Evolutionary conservation across 2,329 filamentous ascomycete species (phyloP).

Genomic region (Aspergillus terreus): DNA sequence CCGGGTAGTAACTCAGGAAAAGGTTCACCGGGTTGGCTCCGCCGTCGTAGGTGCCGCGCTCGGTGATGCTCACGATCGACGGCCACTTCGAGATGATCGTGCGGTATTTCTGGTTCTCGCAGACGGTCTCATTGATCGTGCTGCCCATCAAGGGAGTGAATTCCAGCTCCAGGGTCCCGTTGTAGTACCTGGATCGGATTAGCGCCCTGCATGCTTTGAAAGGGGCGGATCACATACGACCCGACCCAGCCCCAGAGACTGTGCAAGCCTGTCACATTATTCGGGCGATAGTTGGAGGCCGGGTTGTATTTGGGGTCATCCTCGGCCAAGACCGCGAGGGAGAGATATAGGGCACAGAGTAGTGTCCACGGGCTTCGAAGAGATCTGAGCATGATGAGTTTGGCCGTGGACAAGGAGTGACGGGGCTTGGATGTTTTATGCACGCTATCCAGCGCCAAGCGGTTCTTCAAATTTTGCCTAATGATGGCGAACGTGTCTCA

Average conservation of each 20-base stretch:
- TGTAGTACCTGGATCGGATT: background rate
- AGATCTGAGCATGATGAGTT: background rate
- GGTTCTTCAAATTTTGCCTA: background rate
- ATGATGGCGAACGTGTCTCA: background rate
- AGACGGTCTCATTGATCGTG: background rate
- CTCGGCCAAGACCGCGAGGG: background rate
- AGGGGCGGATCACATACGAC: conserved; percentile 7
- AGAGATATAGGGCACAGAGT: background rate
- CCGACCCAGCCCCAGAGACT: conserved; percentile 11
- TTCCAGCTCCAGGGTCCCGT: background rate
- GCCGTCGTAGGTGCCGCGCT: background rate
- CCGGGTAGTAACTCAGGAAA: background rate
- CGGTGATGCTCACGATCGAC: background rate
- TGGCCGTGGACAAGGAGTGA: background rate
- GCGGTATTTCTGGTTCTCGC: background rate
- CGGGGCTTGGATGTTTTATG: background rate
- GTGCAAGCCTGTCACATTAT: conserved; percentile 7
- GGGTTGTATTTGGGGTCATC: conserved; percentile 3
- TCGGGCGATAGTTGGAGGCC: conserved; percentile 4
- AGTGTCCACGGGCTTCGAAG: background rate
- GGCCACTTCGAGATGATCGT: conserved; percentile 1
- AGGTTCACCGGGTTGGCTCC: background rate
- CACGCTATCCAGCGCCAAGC: background rate
- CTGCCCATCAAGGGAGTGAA: background rate
- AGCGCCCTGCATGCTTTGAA: background rate